These are phyloP conservation scores for Curvularia spicifera DNA, from an alignment of 2,329 filamentous ascomycete genomes.

Conservation along the genomic window DNA sequence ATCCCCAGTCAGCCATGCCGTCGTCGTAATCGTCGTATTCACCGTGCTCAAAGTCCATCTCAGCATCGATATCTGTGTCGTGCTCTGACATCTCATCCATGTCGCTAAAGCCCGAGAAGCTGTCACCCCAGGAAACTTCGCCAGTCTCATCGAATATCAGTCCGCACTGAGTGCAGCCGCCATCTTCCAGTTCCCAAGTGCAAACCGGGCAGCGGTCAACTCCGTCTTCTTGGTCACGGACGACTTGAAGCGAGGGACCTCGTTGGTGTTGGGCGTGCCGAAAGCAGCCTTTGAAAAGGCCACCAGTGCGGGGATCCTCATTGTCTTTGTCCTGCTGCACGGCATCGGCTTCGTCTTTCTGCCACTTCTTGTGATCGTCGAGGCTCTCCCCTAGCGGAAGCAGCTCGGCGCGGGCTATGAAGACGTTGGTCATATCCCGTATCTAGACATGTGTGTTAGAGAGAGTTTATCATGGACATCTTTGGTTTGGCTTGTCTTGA, in stretches of 20 bases:
- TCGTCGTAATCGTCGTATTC: constrained; percentile 46
- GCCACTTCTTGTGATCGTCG: constrained; percentile 64
- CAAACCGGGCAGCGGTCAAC: constrained; percentile 69
- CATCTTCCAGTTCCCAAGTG: constrained; percentile 68
- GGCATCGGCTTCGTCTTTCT: constrained; percentile 64
- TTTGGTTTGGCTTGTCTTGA: constrained; percentile 29
- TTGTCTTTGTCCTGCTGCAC: constrained; percentile 67
- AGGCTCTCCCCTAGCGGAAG: constrained; percentile 68
- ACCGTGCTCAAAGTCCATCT: constrained; percentile 51
- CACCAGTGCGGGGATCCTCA: constrained; percentile 56
- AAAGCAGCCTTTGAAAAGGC: constrained; percentile 70
- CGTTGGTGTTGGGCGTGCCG: constrained; percentile 36
- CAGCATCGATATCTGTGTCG: constrained; percentile 49
- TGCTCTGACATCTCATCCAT: constrained; percentile 53
- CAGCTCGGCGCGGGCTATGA: constrained; percentile 65
- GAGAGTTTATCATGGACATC: not conserved
- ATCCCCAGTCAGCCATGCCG: constrained; percentile 39
- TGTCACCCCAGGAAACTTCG: constrained; percentile 47
- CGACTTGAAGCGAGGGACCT: constrained; percentile 46
- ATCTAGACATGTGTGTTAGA: constrained; percentile 53
- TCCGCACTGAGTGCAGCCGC: constrained; percentile 62
- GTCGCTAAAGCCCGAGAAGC: constrained; percentile 54
- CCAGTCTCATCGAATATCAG: constrained; percentile 58
- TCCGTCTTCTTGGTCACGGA: constrained; percentile 65
- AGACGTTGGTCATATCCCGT: constrained; percentile 68